Base-by-base conservation (phyloP, 768 basidiomycete species). In the Termitomyces sp. region DNA sequence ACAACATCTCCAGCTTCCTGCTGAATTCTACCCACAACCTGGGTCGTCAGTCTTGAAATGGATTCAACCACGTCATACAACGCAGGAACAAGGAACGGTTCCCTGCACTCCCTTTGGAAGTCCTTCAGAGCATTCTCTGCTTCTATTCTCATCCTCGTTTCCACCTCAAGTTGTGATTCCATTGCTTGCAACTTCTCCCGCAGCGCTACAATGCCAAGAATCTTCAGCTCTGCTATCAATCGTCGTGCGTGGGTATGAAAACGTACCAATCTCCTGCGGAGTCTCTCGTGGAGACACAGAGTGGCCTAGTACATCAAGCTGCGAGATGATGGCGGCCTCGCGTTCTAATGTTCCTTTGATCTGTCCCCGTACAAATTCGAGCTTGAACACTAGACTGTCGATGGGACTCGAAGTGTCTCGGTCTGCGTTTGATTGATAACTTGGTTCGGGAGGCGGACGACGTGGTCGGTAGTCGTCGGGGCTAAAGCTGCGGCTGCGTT, bases 11-110 rank as follows among this genome's bases (percentile, higher is more conserved):
- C 47, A 13, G 39, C 49, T 50, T 57, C 56, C 13, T 50, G 28
- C 26, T 58, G 34, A 5, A 54, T 54, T 8, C n/a, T 31, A 20
- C 56, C 61, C 58, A 71, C 56, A 18, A 62, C 69, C 54, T 62
- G 64, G 16, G 74, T 74, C 16, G 77, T 75, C 58, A 80, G 61
- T 55, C 76, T 76, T 20, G 82, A 80, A 49, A 86, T 72, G 26
- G 67, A 67, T 18, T 80, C 56, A 54, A 85, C 84, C 13, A 82
- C 80, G 10, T 81, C 79, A 57, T 84, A 67, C 61, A 86, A 65
- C 12, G 78, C 80, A 18, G 82, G 83, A 5, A 83, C 81, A 41
- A 85, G 70, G 59, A 86, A 87, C 16, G 84, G 84, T 55, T 72
- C 66, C 52, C 67, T 70, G 52, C 77, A 76, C 65, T 86, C 84